phyloP scores from a whole-genome alignment of 129 eudicot species.

The Ambrosia trifida region DNA sequence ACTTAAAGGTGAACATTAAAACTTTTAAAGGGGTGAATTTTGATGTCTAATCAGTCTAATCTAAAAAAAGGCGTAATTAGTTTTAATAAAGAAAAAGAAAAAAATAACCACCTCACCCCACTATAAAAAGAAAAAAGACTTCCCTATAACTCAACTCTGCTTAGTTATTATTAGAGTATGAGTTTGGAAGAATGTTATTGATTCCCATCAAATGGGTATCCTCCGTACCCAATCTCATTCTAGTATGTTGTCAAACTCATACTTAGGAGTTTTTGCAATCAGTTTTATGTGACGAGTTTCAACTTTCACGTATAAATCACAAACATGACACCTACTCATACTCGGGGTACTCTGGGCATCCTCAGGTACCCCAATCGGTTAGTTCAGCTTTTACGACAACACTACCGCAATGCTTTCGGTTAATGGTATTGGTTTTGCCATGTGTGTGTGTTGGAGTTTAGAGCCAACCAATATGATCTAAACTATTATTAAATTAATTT shows the following conservation, averaged over 20 bases:
- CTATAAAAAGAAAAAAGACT: neutral
- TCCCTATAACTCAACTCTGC: neutral
- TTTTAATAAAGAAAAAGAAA: neutral
- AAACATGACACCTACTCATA: too few relatives aligned
- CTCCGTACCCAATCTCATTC: neutral
- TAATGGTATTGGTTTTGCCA: too few relatives aligned
- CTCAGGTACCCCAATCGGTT: too few relatives aligned
- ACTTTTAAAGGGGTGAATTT: neutral
- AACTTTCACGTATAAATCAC: too few relatives aligned
- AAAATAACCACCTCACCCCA: neutral
- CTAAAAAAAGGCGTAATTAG: too few relatives aligned
- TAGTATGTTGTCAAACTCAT: neutral
- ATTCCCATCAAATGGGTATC: neutral
- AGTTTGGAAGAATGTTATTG: neutral
- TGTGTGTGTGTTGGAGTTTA: too few relatives aligned
- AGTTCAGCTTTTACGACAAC: too few relatives aligned
- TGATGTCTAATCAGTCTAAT: constrained; percentile 1
- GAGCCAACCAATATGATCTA: too few relatives aligned
- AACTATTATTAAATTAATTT: too few relatives aligned
- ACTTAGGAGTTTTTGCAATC: neutral
- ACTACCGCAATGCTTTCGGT: too few relatives aligned
- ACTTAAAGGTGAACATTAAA: constrained; percentile 62
- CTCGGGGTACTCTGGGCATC: too few relatives aligned
- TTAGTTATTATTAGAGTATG: neutral
- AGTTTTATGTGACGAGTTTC: too few relatives aligned